Conservation (phyloP, 2,329 filamentous ascomycete species). For the Fusarium sp. region DNA sequence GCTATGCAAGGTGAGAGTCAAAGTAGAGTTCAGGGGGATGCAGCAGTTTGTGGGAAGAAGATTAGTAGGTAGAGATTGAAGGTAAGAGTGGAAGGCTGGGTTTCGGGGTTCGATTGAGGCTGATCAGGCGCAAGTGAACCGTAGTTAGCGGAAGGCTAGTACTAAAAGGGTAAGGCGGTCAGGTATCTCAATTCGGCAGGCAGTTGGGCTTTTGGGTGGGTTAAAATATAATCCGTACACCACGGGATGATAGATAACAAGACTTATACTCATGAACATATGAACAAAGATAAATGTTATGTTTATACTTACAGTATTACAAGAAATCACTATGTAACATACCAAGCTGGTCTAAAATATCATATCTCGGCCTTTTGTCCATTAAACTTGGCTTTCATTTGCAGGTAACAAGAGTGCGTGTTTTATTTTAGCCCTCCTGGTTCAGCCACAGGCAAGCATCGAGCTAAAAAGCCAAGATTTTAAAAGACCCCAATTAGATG, state of each 20-base stretch:
- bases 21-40: constrained; percentile 8
- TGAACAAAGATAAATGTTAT: too few species aligned
- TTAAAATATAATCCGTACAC: too few species aligned
- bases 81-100: constrained; percentile 38
- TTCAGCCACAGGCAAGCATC: constrained; percentile 31
- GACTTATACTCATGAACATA: too few species aligned
- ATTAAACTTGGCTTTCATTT: too few species aligned
- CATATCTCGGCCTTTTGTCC: too few species aligned
- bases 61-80: constrained; percentile 17
- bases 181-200: constrained; percentile 13
- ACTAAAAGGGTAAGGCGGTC: constrained; percentile 45
- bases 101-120: constrained; percentile 47
- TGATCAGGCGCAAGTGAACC: constrained; percentile 45
- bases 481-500: constrained; percentile 8
- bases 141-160: constrained; percentile 34
- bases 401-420: too few species aligned
- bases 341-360: too few species aligned
- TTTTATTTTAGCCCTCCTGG: too few species aligned
- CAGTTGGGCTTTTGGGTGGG: constrained; percentile 34
- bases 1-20: constrained; percentile 10
- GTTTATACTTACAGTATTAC: too few species aligned
- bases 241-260: too few species aligned
- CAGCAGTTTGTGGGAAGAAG: constrained; percentile 18
- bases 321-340: too few species aligned
- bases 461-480: constrained; percentile 20